phyloP scores from a whole-genome alignment of 2,329 filamentous ascomycete species.

The Rhexocercosporidium sp. region DNA sequence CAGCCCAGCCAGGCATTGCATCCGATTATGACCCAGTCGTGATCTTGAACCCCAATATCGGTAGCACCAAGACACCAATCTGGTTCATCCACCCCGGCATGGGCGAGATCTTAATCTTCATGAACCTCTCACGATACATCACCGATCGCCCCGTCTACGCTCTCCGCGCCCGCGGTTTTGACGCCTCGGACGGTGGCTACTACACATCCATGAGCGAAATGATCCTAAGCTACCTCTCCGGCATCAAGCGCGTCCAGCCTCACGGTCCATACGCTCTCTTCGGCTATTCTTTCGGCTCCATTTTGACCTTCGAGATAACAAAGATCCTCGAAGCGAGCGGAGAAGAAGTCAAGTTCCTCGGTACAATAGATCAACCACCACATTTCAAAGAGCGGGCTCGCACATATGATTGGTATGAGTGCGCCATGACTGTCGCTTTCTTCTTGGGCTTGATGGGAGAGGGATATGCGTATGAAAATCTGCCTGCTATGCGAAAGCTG shows the following conservation, averaged over 20 bases:
- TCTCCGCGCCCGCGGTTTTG: conserved; percentile 47
- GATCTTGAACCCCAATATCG: conserved; percentile 38
- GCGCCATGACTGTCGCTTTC: conserved; percentile 44
- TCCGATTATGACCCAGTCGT: conserved; percentile 44
- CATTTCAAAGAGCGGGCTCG: conserved; percentile 46
- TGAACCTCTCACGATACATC: conserved; percentile 47
- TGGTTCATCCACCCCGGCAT: conserved; percentile 50
- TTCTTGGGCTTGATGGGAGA: conserved; percentile 47
- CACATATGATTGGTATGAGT: conserved; percentile 43
- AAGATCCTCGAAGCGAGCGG: conserved; percentile 50
- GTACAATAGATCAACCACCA: conserved; percentile 53
- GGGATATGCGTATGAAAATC: conserved; percentile 46
- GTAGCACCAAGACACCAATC: conserved; percentile 44
- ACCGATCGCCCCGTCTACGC: conserved; percentile 53
- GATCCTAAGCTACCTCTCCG: conserved; percentile 46
- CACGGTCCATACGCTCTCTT: conserved; percentile 56
- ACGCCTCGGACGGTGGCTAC: conserved; percentile 38
- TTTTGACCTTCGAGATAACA: conserved; percentile 55
- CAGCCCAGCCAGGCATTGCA: neutral
- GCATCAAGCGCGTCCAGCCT: conserved; percentile 51
- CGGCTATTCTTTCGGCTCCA: conserved; percentile 57
- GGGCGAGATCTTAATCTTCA: conserved; percentile 50
- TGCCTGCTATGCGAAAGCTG: conserved; percentile 40
- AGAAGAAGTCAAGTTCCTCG: conserved; percentile 51
- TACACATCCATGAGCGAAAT: conserved; percentile 49